A percentile compares a stretch with the other conserved stretches of the same genome.
Evolutionary conservation across 2,329 filamentous ascomycete genomes (phyloP).

Genomic region (Aureobasidium pullulans): DNA sequence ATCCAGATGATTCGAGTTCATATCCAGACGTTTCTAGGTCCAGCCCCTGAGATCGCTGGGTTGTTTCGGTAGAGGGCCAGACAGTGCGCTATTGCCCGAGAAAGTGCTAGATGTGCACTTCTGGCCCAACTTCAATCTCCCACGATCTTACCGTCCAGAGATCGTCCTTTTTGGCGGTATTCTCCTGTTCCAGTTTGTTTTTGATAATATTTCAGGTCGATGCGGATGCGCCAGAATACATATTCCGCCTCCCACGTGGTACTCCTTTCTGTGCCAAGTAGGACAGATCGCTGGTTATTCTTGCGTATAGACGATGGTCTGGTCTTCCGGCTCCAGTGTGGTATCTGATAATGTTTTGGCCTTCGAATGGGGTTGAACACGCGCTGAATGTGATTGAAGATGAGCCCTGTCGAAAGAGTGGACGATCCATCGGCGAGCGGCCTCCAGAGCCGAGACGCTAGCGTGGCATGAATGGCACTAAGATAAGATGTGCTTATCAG

Average conservation of each 20-base stretch:
- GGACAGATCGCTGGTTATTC: neutral
- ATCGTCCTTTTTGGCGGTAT: neutral
- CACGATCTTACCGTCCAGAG: neutral
- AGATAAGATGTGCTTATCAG: neutral
- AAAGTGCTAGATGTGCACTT: neutral
- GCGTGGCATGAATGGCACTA: neutral
- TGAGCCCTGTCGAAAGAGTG: constrained; percentile 3
- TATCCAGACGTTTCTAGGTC: constrained; percentile 12
- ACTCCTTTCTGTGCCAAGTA: neutral
- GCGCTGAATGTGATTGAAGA: neutral
- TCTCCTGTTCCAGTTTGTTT: neutral
- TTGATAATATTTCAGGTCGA: neutral
- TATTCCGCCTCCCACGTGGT: neutral
- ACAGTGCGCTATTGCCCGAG: constrained; percentile 1
- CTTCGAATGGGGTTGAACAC: neutral
- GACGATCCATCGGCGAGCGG: neutral
- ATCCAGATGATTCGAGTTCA: constrained; percentile 24
- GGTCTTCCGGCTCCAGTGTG: neutral
- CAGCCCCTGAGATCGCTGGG: neutral
- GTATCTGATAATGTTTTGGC: neutral
- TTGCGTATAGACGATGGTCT: neutral
- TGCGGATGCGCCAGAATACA: constrained; percentile 5
- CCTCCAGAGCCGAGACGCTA: constrained; percentile 1
- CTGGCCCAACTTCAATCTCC: neutral
- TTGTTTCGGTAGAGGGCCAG: neutral